Percentiles rank a stretch among this genome's conserved stretches.
These are phyloP conservation scores for Linnemannia schmuckeri DNA, from an alignment of 192 early-diverging fungal genomes.

Conservation along the genomic window DNA sequence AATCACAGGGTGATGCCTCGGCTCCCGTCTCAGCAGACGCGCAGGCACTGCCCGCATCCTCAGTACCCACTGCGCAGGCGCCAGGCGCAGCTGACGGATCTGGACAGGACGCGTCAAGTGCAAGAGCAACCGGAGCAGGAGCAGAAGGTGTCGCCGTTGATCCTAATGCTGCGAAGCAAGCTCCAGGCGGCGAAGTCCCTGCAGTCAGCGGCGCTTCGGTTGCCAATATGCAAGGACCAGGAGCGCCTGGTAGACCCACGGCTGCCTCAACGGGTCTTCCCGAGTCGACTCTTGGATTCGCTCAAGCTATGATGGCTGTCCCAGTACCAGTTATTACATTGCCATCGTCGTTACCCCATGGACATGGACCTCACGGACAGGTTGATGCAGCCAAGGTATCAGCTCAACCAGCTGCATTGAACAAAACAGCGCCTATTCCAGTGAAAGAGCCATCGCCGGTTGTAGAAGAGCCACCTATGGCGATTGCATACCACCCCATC, in stretches of 20 bases:
- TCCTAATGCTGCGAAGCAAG: not conserved
- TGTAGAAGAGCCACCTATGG: constrained; percentile 21
- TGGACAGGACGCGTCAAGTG: not conserved
- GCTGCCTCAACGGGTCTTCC: constrained; percentile 9
- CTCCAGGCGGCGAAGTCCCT: not conserved
- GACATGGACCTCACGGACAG: constrained; percentile 13
- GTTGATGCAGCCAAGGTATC: constrained; percentile 2
- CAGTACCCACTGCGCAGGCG: not conserved
- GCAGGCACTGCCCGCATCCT: not conserved
- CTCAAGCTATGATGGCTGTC: constrained; percentile 56
- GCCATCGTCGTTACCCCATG: constrained; percentile 23
- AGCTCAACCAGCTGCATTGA: not conserved
- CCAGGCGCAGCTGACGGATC: not conserved
- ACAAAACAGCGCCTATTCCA: not conserved
- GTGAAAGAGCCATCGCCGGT: not conserved
- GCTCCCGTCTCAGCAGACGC: not conserved
- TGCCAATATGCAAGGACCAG: not conserved
- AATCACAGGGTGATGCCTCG: constrained; percentile 17
- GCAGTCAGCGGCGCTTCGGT: not conserved
- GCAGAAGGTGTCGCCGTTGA: not conserved
- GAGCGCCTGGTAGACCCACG: not conserved
- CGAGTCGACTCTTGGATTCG: constrained; percentile 33
- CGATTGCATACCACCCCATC: constrained; percentile 66
- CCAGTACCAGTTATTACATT: constrained; percentile 46
- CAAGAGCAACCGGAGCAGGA: not conserved